Conservation (phyloP, 2,329 filamentous ascomycete species). For the Microdochium nivale region DNA sequence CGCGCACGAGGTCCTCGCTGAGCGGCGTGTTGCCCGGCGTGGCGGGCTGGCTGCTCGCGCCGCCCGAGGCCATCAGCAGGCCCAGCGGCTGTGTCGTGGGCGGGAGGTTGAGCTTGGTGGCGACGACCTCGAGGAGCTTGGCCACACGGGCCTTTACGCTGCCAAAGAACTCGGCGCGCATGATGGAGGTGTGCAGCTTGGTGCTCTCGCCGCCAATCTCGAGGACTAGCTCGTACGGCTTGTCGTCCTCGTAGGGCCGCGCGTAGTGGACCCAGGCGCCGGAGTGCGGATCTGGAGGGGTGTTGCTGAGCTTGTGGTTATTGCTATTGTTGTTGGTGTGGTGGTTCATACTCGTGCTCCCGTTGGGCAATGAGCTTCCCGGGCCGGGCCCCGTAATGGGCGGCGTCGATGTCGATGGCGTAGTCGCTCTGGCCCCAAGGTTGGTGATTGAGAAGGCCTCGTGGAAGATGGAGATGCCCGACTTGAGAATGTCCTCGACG, state of each 20-base stretch:
- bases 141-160: slow-evolving; percentile 62
- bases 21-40: slow-evolving; percentile 62
- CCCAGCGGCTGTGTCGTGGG: slow-evolving; percentile 51
- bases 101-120: slow-evolving; percentile 67
- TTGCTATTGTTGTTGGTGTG: not conserved
- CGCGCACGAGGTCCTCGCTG: slow-evolving; percentile 60
- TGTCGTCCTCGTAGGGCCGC: slow-evolving; percentile 76
- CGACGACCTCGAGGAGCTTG: slow-evolving; percentile 71
- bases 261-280: slow-evolving; percentile 64
- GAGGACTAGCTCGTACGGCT: slow-evolving; percentile 64
- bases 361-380: not conserved
- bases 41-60: slow-evolving; percentile 49
- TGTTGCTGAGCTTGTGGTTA: not conserved
- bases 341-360: not conserved
- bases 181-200: slow-evolving; percentile 20
- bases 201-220: slow-evolving; percentile 67
- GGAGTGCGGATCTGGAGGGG: not conserved
- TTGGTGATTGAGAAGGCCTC: slow-evolving; percentile 28
- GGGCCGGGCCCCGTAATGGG: slow-evolving; percentile 17
- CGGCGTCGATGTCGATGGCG: not conserved
- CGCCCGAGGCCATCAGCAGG: slow-evolving; percentile 58
- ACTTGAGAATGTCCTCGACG: slow-evolving; percentile 81
- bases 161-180: slow-evolving; percentile 66
- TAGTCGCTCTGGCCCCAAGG: slow-evolving; percentile 9
- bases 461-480: slow-evolving; percentile 60